Evolutionary conservation across 2,329 filamentous ascomycete genomes (phyloP), one percentile per base, ranked within the genome.

Genomic region (Scedosporium apiospermum): DNA sequence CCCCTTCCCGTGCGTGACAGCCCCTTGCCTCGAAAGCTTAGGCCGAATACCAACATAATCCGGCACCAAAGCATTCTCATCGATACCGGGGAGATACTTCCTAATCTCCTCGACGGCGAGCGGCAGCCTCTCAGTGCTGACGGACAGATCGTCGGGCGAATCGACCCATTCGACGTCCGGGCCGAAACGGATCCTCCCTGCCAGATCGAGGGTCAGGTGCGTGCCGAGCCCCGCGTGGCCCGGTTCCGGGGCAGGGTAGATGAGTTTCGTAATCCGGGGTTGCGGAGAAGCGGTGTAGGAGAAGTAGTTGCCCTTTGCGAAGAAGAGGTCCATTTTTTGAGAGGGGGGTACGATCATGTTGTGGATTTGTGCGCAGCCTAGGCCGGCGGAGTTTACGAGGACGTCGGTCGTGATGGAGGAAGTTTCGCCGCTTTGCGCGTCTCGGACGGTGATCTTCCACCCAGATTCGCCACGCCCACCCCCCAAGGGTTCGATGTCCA

Each of bases 281-380:
- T 71, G 70, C 0, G 87, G 30, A 6, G 30, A 84, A 1, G 85
- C 78, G 0, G 82, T 75, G 77, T 97, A 98, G 34, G 88, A 89
- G 77, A 96, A 98, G 78, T 99, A 99, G 65, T 91, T 93, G 0
- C 95, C 95, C 77, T 99, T 99, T 64, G 93, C 93, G 75, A 89
- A 98, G 78, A 84, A 90, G 4, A 91, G 82, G 26, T 75, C 82
- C 46, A 78, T 77, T 60, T 85, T 85, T 4, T 82, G 75, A 0
- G 77, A 73, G 0, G 76, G 68, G 0, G 88, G 86, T 0, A 91
- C 80, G 44, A 98, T 83, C 82, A 93, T 88, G 76, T 98, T 99
- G 70, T 89, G 88, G 55, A 98, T 78, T 23, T 77, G 77, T 60
- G 88, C 88, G 21, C 93, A 90, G 65, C 84, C 86, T 16, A 97